Evolutionary conservation across 2,329 filamentous ascomycete species (phyloP).

Genomic region (Cadophora luteo-olivacea): DNA sequence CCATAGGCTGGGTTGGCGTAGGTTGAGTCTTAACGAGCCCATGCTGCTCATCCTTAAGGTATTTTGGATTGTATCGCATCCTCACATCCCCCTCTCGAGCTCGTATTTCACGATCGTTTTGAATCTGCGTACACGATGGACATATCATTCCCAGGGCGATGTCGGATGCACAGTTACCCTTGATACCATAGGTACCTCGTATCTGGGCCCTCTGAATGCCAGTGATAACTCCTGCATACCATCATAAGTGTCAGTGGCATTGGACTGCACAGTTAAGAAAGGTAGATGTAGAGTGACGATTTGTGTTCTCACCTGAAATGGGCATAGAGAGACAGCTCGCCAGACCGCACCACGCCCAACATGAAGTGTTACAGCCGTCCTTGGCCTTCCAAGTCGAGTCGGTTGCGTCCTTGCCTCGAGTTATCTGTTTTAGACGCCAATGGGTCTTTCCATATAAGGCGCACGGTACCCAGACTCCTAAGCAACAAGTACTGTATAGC

Average conservation of each 20-base stretch:
- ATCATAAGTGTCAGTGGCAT: not conserved
- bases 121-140: conserved; percentile 49
- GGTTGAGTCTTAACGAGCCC: conserved; percentile 25
- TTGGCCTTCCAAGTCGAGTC: conserved; percentile 47
- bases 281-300: not conserved
- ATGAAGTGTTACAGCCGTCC: conserved; percentile 48
- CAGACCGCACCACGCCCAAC: conserved; percentile 46
- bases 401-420: conserved; percentile 47
- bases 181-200: conserved; percentile 51
- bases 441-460: conserved; percentile 51
- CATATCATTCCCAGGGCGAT: conserved; percentile 48
- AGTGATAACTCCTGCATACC: conserved; percentile 24
- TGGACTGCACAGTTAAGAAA: not conserved
- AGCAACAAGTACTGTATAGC: conserved; percentile 44
- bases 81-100: conserved; percentile 46
- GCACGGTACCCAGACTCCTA: conserved; percentile 51
- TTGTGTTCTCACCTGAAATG: not conserved
- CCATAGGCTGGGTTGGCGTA: conserved; percentile 31
- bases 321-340: conserved; percentile 4
- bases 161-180: conserved; percentile 47
- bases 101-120: conserved; percentile 53
- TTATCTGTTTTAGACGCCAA: conserved; percentile 49
- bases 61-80: conserved; percentile 19
- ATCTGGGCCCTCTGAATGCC: conserved; percentile 46
- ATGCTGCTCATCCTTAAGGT: not conserved